Conservation (phyloP, 768 basidiomycete genomes). For the Kwoniella pini region DNA sequence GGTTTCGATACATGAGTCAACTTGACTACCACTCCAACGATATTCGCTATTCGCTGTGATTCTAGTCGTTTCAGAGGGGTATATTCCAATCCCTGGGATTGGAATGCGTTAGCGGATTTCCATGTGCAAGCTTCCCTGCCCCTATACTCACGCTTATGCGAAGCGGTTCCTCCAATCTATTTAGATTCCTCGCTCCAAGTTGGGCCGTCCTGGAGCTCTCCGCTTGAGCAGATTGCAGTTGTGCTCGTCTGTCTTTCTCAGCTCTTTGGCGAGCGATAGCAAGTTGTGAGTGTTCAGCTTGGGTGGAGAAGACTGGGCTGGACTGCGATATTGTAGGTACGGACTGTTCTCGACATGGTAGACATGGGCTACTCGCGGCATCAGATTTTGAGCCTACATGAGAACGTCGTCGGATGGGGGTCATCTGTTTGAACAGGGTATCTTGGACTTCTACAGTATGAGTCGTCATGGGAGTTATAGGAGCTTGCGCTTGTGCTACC, state of each 20-base stretch:
- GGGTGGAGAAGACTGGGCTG: background rate
- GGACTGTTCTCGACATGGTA: background rate
- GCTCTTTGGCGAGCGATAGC: background rate
- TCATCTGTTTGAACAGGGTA: background rate
- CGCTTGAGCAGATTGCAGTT: slow-evolving; percentile 8
- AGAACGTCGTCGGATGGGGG: background rate
- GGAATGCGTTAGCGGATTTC: no score
- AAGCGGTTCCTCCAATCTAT: background rate
- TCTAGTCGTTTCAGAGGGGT: background rate
- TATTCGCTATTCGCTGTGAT: background rate
- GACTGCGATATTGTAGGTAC: background rate
- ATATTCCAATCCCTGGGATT: background rate
- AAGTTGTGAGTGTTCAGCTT: background rate
- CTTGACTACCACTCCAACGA: slow-evolving; percentile 9
- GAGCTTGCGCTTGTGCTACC: background rate
- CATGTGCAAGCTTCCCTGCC: background rate
- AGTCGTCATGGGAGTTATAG: background rate
- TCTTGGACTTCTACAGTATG: background rate
- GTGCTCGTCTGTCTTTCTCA: background rate
- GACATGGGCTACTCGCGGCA: background rate
- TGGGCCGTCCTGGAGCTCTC: slow-evolving; percentile 15
- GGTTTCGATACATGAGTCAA: background rate
- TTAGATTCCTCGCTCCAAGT: background rate
- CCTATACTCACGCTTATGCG: slow-evolving; percentile 5
- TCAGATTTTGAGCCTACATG: background rate